phyloP scores from a whole-genome alignment of 2,329 filamentous ascomycete species.

The Epichloe gansuensis region DNA sequence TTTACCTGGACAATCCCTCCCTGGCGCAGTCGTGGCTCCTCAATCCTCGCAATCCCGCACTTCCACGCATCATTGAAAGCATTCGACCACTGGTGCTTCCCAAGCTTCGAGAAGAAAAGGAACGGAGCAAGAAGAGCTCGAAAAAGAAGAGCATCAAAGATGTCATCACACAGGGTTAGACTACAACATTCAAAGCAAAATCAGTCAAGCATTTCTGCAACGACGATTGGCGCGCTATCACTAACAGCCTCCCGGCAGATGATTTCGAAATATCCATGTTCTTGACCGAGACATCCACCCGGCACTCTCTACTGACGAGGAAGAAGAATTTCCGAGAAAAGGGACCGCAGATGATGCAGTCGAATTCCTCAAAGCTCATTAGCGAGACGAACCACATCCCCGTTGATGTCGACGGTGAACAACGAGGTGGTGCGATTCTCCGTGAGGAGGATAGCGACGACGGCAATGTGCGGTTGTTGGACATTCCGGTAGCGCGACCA shows the following conservation, averaged over 20 bases:
- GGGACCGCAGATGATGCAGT: slow-evolving; percentile 37
- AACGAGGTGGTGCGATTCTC: slow-evolving; percentile 13
- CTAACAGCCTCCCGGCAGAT: slow-evolving; percentile 37
- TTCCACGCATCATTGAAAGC: slow-evolving; percentile 72
- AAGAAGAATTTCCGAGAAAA: slow-evolving; percentile 63
- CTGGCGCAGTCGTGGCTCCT: slow-evolving; percentile 76
- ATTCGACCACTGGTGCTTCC: slow-evolving; percentile 78
- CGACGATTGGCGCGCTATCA: not conserved
- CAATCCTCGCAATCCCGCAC: slow-evolving; percentile 58
- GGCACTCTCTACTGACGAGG: slow-evolving; percentile 77
- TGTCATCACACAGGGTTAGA: slow-evolving; percentile 61
- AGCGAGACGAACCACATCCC: slow-evolving; percentile 40
- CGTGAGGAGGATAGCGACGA: slow-evolving; percentile 38
- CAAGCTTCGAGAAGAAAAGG: slow-evolving; percentile 79
- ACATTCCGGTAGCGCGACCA: slow-evolving; percentile 20
- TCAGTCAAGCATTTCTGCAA: not conserved
- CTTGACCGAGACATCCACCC: slow-evolving; percentile 70
- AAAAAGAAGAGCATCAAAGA: slow-evolving; percentile 80
- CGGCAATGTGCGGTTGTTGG: slow-evolving; percentile 15
- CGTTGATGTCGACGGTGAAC: slow-evolving; percentile 28
- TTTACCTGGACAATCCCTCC: slow-evolving; percentile 86
- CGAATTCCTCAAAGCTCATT: slow-evolving; percentile 51
- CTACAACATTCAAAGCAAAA: not conserved
- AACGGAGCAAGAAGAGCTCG: slow-evolving; percentile 43
- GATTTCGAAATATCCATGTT: slow-evolving; percentile 95